These are phyloP conservation scores for Candida chauliodis DNA, from an alignment of 805 yeast genomes.

Conservation along the genomic window DNA sequence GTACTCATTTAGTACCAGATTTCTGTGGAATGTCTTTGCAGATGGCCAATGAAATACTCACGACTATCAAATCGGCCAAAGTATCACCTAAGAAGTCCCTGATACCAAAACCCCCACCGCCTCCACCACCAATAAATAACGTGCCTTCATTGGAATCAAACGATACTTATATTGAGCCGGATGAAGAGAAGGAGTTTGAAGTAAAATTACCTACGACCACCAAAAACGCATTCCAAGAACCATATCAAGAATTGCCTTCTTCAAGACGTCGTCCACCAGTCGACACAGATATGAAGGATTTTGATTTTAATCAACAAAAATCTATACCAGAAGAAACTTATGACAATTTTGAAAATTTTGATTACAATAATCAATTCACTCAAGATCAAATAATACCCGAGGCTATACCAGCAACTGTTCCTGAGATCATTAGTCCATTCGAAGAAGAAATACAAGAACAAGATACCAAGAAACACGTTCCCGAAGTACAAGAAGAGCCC, in stretches of 20 bases:
- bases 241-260: slow-evolving; percentile 21
- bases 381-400: slow-evolving; percentile 13
- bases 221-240: slow-evolving; percentile 23
- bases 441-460: no score
- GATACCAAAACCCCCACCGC: neutral
- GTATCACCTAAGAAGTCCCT: slow-evolving; percentile 13
- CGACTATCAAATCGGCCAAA: slow-evolving; percentile 72
- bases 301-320: slow-evolving; percentile 4
- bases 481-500: neutral
- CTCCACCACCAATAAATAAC: neutral
- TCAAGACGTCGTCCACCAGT: slow-evolving; percentile 13
- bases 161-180: slow-evolving; percentile 11
- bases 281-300: slow-evolving; percentile 6
- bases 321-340: neutral
- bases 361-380: slow-evolving; percentile 13
- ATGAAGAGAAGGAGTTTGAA: slow-evolving; percentile 20
- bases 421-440: slow-evolving; percentile 7
- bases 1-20: slow-evolving; percentile 95
- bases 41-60: slow-evolving; percentile 84
- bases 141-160: slow-evolving; percentile 1
- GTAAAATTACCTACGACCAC: slow-evolving; percentile 29
- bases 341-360: slow-evolving; percentile 11
- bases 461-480: slow-evolving; percentile 4
- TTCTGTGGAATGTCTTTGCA: slow-evolving; percentile 99
- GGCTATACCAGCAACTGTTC: neutral